Base-by-base conservation (phyloP, 164 flowering plant genomes). In the Nymphaea thermarum region DNA sequence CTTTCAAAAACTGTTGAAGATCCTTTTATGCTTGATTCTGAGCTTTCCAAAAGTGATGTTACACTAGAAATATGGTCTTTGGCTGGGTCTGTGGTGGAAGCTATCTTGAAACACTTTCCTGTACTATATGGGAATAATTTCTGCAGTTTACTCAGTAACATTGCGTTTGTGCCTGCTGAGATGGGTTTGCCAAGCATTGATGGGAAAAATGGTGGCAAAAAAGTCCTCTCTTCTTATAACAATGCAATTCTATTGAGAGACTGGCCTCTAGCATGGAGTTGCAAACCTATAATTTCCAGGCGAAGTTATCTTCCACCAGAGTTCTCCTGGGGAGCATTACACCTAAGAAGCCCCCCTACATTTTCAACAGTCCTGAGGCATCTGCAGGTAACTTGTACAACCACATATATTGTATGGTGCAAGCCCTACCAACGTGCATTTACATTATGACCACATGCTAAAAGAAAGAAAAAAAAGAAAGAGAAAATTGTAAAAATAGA, bases 241-340 rank as follows among this genome's bases (percentile, higher is more conserved):
- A 90, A 88, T 73, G 95, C 88, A 64, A 85, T 94, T 77, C 60
- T 94, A 53, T 80, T 81, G 71, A 89, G 84, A 71, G 99, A 94
- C 80, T 94, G 99, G 99, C 93, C 97, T 66, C 80, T 94, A 68
- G 97, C 91, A 67, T 94, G 98, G 98, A 89, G 91, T 77, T 82
- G 78, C 78, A 80, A 84, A 63, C 95, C 98, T 44, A 89, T 94
- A 74, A 77, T 94, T 65, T 77, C 88, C 6, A 80, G 76, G 70
- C 91, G 79, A 68, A 84, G 76, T 73, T 74, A 83, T 70, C 69
- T 91, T 71, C 98, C 98, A 57, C 98, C 98, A 43, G 95, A 91
- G 66, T 94, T 84, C 76, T 85, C 98, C 62, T 91, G 98, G 98
- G 91, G 90, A 71, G 82, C 97, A 72, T 82, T 94, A 62, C 84